Evolutionary conservation across 2,329 filamentous ascomycete species (phyloP), one percentile per base, ranked within the genome.

Genomic region (Rhynchosporium secalis): DNA sequence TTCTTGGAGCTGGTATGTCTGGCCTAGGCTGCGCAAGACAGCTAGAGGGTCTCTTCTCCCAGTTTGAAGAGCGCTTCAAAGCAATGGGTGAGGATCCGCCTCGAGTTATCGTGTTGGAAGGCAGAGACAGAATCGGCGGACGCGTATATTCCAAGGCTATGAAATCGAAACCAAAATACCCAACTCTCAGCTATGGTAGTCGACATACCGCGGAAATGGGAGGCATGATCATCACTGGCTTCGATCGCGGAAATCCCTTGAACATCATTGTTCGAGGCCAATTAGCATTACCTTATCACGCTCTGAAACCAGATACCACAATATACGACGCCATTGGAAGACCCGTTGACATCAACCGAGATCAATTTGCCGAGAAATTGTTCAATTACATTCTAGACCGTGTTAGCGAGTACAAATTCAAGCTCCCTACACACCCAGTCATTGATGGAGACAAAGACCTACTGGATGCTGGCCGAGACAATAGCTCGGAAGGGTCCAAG

Each of bases 221-320:
- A 33, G 95, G 94, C 60, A 96, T 99, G 82, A 98, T 99, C 64
- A 92, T 99, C 65, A 97, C 96, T 40, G 95, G 95, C 0, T 99
- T 98, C 74, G 92, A 98, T 68, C 86, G 91, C 68, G 96, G 96
- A 20, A 99, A 99, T 70, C 95, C 95, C 4, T 79, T 99, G 69
- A 96, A 97, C 73, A 86, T 93, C 55, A 86, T 99, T 63, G 87
- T 99, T 61, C 88, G 95, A 68, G 93, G 91, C 15, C 96, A 99
- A 76, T 82, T 99, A 55, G 90, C 89, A 31, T 82, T 99, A 26
- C 87, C 87, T 15, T 97, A 96, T 73, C 92, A 97, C 75, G 81
- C 89, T 29, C 80, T 99, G 64, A 88, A 87, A 67, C 80, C 86
- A n/a, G 85, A 87, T 45, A 94, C 94, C 15, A 95, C 92, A 8